Evolutionary conservation across 2,329 filamentous ascomycete genomes (phyloP).

Genomic region (Paradendryphiella salina): DNA sequence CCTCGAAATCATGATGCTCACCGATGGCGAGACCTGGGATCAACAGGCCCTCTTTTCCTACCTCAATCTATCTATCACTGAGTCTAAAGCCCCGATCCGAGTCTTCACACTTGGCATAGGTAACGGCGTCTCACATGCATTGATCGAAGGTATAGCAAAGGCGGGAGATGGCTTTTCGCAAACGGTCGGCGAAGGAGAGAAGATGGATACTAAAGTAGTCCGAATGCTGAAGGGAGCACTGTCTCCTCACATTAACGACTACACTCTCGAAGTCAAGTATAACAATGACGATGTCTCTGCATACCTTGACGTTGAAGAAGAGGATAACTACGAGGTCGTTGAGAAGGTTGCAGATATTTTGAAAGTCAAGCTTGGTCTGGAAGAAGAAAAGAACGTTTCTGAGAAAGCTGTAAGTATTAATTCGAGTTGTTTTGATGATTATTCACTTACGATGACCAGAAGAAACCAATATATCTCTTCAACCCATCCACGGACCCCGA

Average conservation of each 20-base stretch:
- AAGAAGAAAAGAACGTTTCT: constrained; percentile 14
- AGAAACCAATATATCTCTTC: constrained; percentile 63
- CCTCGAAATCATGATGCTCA: constrained; percentile 60
- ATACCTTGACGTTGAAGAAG: constrained; percentile 6
- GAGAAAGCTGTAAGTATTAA: constrained; percentile 12
- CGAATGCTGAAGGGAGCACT: constrained; percentile 74
- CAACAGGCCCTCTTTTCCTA: constrained; percentile 55
- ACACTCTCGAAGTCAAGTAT: constrained; percentile 66
- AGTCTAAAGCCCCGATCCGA: constrained; percentile 52
- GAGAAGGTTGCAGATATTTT: constrained; percentile 60
- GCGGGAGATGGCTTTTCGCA: constrained; percentile 64
- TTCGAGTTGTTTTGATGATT: neutral
- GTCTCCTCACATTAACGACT: constrained; percentile 67
- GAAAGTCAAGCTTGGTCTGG: constrained; percentile 44
- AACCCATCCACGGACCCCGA: constrained; percentile 55
- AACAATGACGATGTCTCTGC: constrained; percentile 25
- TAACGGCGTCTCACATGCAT: constrained; percentile 56
- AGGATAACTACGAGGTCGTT: constrained; percentile 65
- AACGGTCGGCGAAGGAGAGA: constrained; percentile 63
- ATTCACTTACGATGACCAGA: constrained; percentile 25
- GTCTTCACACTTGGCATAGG: constrained; percentile 64
- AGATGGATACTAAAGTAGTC: constrained; percentile 69
- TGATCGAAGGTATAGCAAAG: constrained; percentile 63
- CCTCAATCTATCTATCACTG: constrained; percentile 50
- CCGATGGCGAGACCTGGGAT: constrained; percentile 59